Conservation (phyloP, 139 green algal genomes). For the Coccomyxa sp. region DNA sequence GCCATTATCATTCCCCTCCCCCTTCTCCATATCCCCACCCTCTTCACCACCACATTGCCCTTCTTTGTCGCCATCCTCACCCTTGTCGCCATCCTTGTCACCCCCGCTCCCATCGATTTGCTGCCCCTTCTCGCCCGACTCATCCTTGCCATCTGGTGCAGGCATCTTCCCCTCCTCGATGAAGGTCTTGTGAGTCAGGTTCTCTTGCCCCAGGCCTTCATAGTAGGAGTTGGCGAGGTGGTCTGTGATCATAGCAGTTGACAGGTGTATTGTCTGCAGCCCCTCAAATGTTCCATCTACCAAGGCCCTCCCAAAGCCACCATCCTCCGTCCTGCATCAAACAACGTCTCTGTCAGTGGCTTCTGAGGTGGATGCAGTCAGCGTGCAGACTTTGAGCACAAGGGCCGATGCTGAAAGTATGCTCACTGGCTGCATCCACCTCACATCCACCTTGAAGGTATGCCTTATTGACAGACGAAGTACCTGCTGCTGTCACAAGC, state of each 20-base stretch:
- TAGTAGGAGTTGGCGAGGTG: constrained; percentile 15
- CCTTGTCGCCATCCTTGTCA: background rate
- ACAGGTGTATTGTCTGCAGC: constrained; percentile 8
- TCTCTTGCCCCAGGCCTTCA: constrained; percentile 8
- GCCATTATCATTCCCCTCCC: too few species aligned
- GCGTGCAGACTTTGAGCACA: too few species aligned
- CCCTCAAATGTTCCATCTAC: constrained; percentile 1
- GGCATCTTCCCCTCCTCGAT: background rate
- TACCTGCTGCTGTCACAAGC: too few species aligned
- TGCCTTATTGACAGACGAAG: too few species aligned
- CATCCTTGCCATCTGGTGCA: background rate
- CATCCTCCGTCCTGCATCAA: background rate
- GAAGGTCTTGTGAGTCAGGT: constrained; percentile 6
- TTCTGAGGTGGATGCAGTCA: too few species aligned
- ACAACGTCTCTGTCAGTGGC: background rate
- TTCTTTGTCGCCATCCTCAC: background rate
- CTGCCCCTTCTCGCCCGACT: background rate
- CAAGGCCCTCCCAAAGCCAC: background rate
- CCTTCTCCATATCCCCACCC: too few species aligned
- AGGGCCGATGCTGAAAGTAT: too few species aligned
- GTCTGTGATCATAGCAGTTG: constrained; percentile 7
- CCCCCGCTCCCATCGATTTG: background rate
- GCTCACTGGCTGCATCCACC: too few species aligned
- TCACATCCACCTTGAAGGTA: too few species aligned
- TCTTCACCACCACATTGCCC: background rate